Base-by-base conservation (phyloP, 371 early-diverging fungal species). In the Amoeboradix gromovi region DNA sequence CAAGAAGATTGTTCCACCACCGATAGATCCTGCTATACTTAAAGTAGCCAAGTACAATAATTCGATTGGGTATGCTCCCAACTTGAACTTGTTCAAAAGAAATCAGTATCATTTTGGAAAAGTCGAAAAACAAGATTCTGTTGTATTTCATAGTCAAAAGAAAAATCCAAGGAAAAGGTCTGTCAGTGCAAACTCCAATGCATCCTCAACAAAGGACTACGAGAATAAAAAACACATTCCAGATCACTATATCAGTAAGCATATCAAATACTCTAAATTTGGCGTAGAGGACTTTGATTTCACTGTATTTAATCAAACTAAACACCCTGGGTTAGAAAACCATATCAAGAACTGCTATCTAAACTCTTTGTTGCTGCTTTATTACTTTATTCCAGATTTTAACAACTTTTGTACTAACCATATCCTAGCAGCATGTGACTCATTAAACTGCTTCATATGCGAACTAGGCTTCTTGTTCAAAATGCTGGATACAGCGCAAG, bases 271-370 rank as follows among this genome's bases (percentile, higher is more conserved):
- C 72, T 72, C 72, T 66, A 81, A 85, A 73, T 94, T 93, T 75
- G 95, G 95, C 30, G 85, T 94, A 1, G 94, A 94, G 67, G 95
- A 94, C 78, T 94, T 93, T 75, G 93, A 94, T 74, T 94, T 94
- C 1, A 70, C 68, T 1, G 67, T 86, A 72, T 94, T 88, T 78
- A 94, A 94, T 78, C 77, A 83, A 70, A 91, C 92, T 0, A 73
- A 68, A 28, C 88, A 80, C 71, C 87, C 87, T 68, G 94, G 94
- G 1, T 78, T 94, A 27, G 95, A 94, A 71, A 90, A 91, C 16
- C 84, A 91, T 74, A 87, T 93, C 66, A 72, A 80, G 66, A 91
- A 92, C 70, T 84, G 88, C 0, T 92, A 92, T 72, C 86, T 86
- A 72, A 94, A 94, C 74, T 77, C 92, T 0, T 75, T 92, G 30